Base-by-base conservation (phyloP, 83 land plant genomes). In the Picea engelmannii region DNA sequence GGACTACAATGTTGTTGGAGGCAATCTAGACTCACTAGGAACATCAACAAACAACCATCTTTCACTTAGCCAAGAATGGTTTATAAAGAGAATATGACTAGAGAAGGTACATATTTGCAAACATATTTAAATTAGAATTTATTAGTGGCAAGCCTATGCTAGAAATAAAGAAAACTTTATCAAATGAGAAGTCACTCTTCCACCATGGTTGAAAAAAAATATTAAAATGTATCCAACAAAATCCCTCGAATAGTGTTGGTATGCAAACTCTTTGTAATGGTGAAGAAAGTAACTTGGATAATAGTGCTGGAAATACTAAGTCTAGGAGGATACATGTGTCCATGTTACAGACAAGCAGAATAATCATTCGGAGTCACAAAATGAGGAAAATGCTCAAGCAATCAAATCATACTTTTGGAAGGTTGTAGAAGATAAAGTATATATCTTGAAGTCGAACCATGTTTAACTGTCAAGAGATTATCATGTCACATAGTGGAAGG, bases 31-130 rank as follows among this genome's bases (percentile, higher is more conserved):
- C 60, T 3, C 60, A 1, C 16, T 58, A 15, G 60, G 15, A 17
- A 58, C 17, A 4, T 58, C 60, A 58, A 58, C 60, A 75, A 75
- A 75, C 5, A 25, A 2, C 59, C 60, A 15, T 21, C 7, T 12
- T 75, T 75, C 25, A 75, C n/a, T 15, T 75, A 75, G 31, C 59
- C 35, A 10, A 60, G 52, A 75, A 75, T 75, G 60, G 78, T 15
- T 24, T 11, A 15, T 52, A 75, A 75, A 23, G 78, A 75, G 5
- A 20, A 75, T 10, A 49, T 5, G 2, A 75, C 6, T 20, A 75
- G 59, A 23, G 78, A 49, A n/a, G n/a, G n/a, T n/a, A n/a, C n/a
- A n/a, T n/a, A n/a, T n/a, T n/a, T n/a, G n/a, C n/a, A 42, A 23
- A 13, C 16, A 21, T 75, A 23, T 47, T 18, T 23, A 60, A 75